phyloP scores from a whole-genome alignment of 768 basidiomycete genomes.

The Gymnopilus junonius region DNA sequence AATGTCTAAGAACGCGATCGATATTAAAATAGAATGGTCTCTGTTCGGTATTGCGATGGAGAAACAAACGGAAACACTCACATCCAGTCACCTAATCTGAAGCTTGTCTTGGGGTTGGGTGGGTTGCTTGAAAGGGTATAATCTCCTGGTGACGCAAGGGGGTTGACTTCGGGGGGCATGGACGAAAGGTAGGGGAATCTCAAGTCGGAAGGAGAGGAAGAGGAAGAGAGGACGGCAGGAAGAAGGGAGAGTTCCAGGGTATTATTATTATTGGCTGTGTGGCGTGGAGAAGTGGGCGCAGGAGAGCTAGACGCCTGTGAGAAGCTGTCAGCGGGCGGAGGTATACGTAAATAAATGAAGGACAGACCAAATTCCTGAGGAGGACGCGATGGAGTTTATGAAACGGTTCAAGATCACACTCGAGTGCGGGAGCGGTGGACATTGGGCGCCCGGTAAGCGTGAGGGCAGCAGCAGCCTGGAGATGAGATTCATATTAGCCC shows the following conservation, averaged over 20 bases:
- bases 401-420: slow-evolving; percentile 65
- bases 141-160: slow-evolving; percentile 26
- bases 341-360: slow-evolving; percentile 11
- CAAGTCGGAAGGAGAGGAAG: slow-evolving; percentile 34
- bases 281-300: slow-evolving; percentile 11
- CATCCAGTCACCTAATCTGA: slow-evolving; percentile 80
- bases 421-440: slow-evolving; percentile 59
- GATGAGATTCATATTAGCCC: slow-evolving; percentile 15
- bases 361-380: slow-evolving; percentile 15
- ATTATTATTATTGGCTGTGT: slow-evolving; percentile 4
- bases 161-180: slow-evolving; percentile 17
- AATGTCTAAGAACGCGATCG: slow-evolving; percentile 15
- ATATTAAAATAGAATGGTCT: slow-evolving; percentile 11
- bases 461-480: slow-evolving; percentile 60
- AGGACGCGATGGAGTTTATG: slow-evolving; percentile 54
- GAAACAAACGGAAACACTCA: slow-evolving; percentile 42
- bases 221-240: slow-evolving; percentile 20
- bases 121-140: slow-evolving; percentile 72
- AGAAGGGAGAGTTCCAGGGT: slow-evolving; percentile 20
- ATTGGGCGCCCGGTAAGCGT: slow-evolving; percentile 52
- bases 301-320: slow-evolving; percentile 18
- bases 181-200: slow-evolving; percentile 18
- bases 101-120: slow-evolving; percentile 69
- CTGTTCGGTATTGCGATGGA: slow-evolving; percentile 17
- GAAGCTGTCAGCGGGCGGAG: slow-evolving; percentile 8